Evolutionary conservation across 1,284 basidiomycete genomes (phyloP).

Genomic region (Pholiota adiposa): DNA sequence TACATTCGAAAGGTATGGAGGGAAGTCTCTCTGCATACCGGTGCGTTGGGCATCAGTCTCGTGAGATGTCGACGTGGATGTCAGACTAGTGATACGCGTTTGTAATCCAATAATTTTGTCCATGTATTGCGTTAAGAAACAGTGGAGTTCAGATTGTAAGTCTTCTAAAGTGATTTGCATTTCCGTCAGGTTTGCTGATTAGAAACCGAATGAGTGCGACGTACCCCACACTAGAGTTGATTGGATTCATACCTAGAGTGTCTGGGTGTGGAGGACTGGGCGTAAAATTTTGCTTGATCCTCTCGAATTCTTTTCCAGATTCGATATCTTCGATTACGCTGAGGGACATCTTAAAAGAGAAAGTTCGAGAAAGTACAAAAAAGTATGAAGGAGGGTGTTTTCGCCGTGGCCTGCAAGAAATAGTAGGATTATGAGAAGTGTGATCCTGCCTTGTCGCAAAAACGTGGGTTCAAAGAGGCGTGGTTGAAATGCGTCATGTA

Average conservation of each 20-base stretch:
- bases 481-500: background rate
- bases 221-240: background rate
- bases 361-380: background rate
- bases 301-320: slow-evolving; percentile 21
- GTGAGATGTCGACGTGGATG: slow-evolving; percentile 4
- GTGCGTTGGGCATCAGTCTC: slow-evolving; percentile 10
- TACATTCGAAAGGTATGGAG: background rate
- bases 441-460: slow-evolving; percentile 3
- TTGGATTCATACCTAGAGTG: slow-evolving; percentile 13
- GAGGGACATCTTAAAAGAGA: slow-evolving; percentile 4
- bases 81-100: slow-evolving; percentile 12
- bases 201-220: background rate
- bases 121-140: slow-evolving; percentile 23
- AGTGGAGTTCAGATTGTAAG: slow-evolving; percentile 25
- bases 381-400: background rate
- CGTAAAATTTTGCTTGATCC: slow-evolving; percentile 26
- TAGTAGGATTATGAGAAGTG: background rate
- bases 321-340: slow-evolving; percentile 19
- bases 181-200: slow-evolving; percentile 18
- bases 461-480: background rate
- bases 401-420: background rate
- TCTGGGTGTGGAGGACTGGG: slow-evolving; percentile 17
- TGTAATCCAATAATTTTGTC: slow-evolving; percentile 22
- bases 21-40: slow-evolving; percentile 7
- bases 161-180: slow-evolving; percentile 24